A percentile compares a stretch with the other conserved stretches of the same genome.
These are phyloP conservation scores for Eucalyptus marginata DNA, from an alignment of 345 rosid genomes.

Conservation along the genomic window DNA sequence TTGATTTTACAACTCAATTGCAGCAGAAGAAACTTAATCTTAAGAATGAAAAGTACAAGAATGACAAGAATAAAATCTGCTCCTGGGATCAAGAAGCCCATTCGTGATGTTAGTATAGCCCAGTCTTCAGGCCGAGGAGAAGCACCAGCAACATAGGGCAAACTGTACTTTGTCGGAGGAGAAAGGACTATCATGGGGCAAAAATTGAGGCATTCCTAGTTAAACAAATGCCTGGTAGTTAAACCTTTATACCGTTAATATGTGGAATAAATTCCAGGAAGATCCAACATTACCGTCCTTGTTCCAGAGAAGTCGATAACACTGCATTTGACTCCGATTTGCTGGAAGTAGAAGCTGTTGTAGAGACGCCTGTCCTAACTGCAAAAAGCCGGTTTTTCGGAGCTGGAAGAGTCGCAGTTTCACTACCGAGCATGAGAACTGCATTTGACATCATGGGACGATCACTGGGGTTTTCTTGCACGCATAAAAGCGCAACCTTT, in stretches of 20 bases:
- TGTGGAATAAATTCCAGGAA: not conserved
- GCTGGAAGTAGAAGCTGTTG: conserved; percentile 28
- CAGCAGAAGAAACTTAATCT: not conserved
- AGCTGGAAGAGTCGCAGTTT: conserved; percentile 18
- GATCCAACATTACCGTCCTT: not conserved
- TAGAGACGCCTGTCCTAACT: conserved; percentile 12
- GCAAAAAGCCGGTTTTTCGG: conserved; percentile 44
- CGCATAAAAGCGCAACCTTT: conserved; percentile 39
- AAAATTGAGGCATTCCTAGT: not conserved
- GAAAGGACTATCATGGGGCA: not conserved
- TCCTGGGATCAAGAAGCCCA: not conserved
- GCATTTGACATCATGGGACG: conserved; percentile 44
- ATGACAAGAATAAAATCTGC: not conserved
- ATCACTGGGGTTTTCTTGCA: conserved; percentile 46
- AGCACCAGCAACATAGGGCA: not conserved
- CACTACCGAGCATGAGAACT: conserved; percentile 38
- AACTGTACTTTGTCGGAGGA: not conserved
- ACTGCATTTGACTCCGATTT: conserved; percentile 9
- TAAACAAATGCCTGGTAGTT: not conserved
- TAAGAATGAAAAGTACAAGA: not conserved
- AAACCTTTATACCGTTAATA: not conserved
- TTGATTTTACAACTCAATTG: not conserved
- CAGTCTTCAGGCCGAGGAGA: not conserved
- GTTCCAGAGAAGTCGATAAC: not conserved
- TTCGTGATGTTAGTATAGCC: not conserved